Percentiles rank a stretch among this genome's conserved stretches.
phyloP scores from a whole-genome alignment of 441 rosid genomes.

The Adansonia rubrostipa region DNA sequence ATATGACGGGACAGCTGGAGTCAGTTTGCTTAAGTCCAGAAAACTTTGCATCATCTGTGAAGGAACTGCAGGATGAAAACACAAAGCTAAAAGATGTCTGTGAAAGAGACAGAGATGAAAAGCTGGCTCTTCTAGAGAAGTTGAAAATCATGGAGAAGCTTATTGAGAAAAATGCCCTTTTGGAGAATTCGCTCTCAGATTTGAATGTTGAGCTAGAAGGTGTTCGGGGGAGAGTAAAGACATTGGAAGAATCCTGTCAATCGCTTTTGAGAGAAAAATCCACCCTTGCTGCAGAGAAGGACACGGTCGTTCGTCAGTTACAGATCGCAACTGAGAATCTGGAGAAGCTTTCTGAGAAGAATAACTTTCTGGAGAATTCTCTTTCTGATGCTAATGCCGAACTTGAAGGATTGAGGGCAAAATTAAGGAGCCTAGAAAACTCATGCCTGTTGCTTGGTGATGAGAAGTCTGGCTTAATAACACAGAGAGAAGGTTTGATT shows the following conservation, averaged over 20 bases:
- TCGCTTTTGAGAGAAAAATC: conserved; percentile 66
- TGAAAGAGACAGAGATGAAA: conserved; percentile 63
- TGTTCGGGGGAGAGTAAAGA: conserved; percentile 63
- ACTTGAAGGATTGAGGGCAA: conserved; percentile 62
- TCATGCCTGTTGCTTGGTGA: conserved; percentile 58
- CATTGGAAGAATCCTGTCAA: conserved; percentile 65
- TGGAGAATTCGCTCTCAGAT: conserved; percentile 85
- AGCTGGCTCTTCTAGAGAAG: conserved; percentile 56
- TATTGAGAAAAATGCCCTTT: conserved; percentile 62
- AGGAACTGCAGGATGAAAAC: conserved; percentile 69
- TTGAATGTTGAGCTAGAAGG: conserved; percentile 81
- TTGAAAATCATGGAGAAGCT: conserved; percentile 78
- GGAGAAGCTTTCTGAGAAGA: conserved; percentile 68
- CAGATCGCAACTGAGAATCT: conserved; percentile 56
- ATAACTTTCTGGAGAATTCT: conserved; percentile 66
- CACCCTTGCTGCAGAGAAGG: conserved; percentile 65
- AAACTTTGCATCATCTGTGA: conserved; percentile 62
- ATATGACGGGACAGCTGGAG: conserved; percentile 71
- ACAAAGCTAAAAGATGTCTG: conserved; percentile 52
- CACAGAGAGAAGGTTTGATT: conserved; percentile 56
- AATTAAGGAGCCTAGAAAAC: conserved; percentile 61
- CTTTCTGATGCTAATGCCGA: conserved; percentile 72
- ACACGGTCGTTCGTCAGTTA: conserved; percentile 56
- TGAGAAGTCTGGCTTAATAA: conserved; percentile 59
- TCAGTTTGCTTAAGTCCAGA: conserved; percentile 66